These are phyloP conservation scores for Blastobotrys muscicola DNA, from an alignment of 805 yeast genomes.

Conservation along the genomic window DNA sequence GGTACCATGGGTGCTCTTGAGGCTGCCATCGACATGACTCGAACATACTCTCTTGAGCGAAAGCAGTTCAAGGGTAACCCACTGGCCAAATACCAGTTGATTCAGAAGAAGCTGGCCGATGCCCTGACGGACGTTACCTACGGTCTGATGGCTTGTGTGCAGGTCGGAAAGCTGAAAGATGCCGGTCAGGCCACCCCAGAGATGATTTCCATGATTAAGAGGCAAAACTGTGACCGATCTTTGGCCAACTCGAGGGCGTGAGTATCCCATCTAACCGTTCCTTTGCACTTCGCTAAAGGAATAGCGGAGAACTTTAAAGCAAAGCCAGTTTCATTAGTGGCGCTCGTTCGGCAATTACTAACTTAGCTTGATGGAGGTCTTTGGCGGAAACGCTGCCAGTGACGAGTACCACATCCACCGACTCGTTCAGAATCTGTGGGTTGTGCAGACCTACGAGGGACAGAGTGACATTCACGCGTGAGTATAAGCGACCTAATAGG, in stretches of 20 bases:
- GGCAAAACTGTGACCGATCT: conserved; percentile 36
- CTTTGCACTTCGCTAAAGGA: no score
- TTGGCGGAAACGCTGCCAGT: conserved; percentile 37
- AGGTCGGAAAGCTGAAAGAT: conserved; percentile 35
- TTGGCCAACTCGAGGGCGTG: conserved; percentile 27
- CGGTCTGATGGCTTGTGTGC: conserved; percentile 32
- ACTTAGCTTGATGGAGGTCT: conserved; percentile 31
- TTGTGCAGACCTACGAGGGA: conserved; percentile 39
- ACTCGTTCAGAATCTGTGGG: conserved; percentile 34
- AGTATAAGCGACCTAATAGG: conserved; percentile 6
- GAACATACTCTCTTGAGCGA: conserved; percentile 32
- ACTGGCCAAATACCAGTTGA: conserved; percentile 32
- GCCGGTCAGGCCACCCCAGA: conserved; percentile 31
- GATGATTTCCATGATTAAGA: conserved; percentile 35
- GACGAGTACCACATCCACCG: conserved; percentile 37
- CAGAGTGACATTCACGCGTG: conserved; percentile 35
- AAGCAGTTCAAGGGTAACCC: conserved; percentile 32
- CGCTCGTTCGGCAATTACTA: no score
- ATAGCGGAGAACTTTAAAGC: no score
- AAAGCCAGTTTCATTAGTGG: no score
- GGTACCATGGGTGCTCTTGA: conserved; percentile 38
- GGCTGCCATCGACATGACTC: conserved; percentile 29
- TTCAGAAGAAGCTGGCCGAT: conserved; percentile 35
- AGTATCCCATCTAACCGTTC: no score
- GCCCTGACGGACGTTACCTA: conserved; percentile 34